Evolutionary conservation across 352 stramenopile genomes (phyloP), one percentile per base, ranked within the genome.

Genomic region (Thalassiosira livingstoniorum): DNA sequence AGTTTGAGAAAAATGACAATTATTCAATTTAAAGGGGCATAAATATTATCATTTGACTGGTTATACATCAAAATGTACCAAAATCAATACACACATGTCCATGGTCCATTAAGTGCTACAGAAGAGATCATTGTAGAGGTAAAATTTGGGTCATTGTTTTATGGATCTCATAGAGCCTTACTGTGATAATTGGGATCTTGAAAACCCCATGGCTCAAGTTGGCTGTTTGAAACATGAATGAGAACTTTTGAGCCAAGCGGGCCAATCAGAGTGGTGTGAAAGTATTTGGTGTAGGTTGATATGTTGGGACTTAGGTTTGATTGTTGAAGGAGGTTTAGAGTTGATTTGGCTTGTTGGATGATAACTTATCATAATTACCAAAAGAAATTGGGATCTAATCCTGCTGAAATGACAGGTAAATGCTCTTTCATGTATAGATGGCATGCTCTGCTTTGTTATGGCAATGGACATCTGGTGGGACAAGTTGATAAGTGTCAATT

Each of bases 361-460:
- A 86, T 58, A 34, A 62, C 25, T 35, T 69, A 31, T 75, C 77
- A 88, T 11, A 82, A 39, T 13, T 79, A 47, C 0, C 82, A 4
- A 2, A 73, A 72, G 42, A 86, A 87, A 32, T 53, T 61, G 2
- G 35, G 18, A 39, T 80, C 60, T 21, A 55, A 64, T 31, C 55
- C 64, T 37, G 43, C 58, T 5, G 87, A 54, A 2, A 66, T 67
- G 10, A 73, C 65, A 31, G 87, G 67, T 62, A 88, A 85, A 51
- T 88, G 82, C 23, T 86, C 74, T 53, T 90, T 87, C 32, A 73
- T 1, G 82, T 88, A 25, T 70, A 71, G 31, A 90, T 87, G 10
- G 81, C 85, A 32, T 62, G 55, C 43, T 91, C 85, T 1, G 81
- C 82, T 5, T 45, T 29, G 51, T 91, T 89, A 13, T 55, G 21